Percentiles rank a stretch among this genome's conserved stretches.
phyloP scores from a whole-genome alignment of 2,329 filamentous ascomycete species.

The Beauveria varroae region DNA sequence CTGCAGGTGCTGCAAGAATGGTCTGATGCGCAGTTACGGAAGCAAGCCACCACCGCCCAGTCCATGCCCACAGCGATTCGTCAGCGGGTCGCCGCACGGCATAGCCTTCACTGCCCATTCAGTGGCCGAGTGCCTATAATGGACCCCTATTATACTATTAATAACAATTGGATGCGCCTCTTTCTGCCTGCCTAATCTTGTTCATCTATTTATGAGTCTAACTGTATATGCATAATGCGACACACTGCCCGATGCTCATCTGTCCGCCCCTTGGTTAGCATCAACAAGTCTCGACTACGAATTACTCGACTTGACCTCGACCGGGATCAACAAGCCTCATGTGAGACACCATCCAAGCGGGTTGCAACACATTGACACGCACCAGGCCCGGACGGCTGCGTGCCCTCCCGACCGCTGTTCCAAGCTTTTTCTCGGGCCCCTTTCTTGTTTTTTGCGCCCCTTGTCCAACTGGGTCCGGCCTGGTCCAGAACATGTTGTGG shows the following conservation, averaged over 20 bases:
- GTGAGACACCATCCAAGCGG: not conserved
- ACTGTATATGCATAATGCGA: not conserved
- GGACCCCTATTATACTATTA: too few species aligned
- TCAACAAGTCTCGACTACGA: not conserved
- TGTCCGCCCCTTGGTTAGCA: not conserved
- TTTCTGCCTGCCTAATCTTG: too few species aligned
- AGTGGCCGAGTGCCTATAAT: not conserved
- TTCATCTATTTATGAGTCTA: too few species aligned
- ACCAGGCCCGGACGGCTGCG: not conserved
- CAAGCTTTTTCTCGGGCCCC: not conserved
- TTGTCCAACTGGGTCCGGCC: slow-evolving; percentile 6
- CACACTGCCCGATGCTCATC: not conserved
- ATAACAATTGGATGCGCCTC: too few species aligned
- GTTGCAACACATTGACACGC: not conserved
- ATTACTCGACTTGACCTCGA: not conserved
- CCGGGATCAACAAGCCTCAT: not conserved
- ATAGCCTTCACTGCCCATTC: not conserved
- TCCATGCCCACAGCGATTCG: not conserved
- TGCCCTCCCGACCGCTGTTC: slow-evolving; percentile 2
- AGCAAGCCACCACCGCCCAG: not conserved
- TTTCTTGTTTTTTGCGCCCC: slow-evolving; percentile 1
- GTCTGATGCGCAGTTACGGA: too few species aligned
- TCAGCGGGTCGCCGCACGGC: not conserved
- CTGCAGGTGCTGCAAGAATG: not conserved
- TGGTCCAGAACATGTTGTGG: not conserved